These are phyloP conservation scores for Podaxis sp. DNA, from an alignment of 768 basidiomycete genomes.

Conservation along the genomic window DNA sequence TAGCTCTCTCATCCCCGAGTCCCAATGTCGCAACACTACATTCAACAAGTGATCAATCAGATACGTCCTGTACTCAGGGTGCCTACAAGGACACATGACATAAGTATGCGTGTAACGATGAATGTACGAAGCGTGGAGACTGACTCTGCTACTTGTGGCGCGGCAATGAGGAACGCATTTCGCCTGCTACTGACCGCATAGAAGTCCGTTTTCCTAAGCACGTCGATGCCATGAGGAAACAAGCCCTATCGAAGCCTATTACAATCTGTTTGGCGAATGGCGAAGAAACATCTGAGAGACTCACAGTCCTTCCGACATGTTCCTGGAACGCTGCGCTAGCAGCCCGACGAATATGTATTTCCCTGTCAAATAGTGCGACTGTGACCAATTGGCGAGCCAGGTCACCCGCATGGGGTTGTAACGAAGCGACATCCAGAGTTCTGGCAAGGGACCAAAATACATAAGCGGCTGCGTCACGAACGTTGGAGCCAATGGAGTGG, in stretches of 20 bases:
- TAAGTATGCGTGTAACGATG: background rate
- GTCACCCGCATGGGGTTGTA: constrained; percentile 59
- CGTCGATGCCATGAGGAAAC: constrained; percentile 93
- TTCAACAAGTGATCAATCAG: constrained; percentile 74
- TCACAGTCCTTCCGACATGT: constrained; percentile 89
- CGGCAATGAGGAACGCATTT: constrained; percentile 83
- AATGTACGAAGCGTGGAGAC: constrained; percentile 27
- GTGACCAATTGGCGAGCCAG: constrained; percentile 75
- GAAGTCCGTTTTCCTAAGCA: constrained; percentile 90
- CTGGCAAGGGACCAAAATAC: constrained; percentile 94
- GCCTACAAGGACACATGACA: constrained; percentile 43
- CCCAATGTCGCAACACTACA: constrained; percentile 88
- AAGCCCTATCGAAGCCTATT: constrained; percentile 54
- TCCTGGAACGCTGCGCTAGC: constrained; percentile 99
- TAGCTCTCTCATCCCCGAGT: constrained; percentile 72
- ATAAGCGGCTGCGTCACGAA: constrained; percentile 93
- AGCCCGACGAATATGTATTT: constrained; percentile 91
- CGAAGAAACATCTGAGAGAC: constrained; percentile 24
- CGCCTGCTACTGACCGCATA: constrained; percentile 86
- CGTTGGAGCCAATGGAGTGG: constrained; percentile 92
- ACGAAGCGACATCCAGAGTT: constrained; percentile 56
- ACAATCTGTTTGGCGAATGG: constrained; percentile 1
- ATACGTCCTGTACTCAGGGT: constrained; percentile 68
- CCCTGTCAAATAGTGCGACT: constrained; percentile 87
- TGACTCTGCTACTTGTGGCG: constrained; percentile 85